These are phyloP conservation scores for Tricholoma terreum DNA, from an alignment of 768 basidiomycete genomes.

Conservation along the genomic window DNA sequence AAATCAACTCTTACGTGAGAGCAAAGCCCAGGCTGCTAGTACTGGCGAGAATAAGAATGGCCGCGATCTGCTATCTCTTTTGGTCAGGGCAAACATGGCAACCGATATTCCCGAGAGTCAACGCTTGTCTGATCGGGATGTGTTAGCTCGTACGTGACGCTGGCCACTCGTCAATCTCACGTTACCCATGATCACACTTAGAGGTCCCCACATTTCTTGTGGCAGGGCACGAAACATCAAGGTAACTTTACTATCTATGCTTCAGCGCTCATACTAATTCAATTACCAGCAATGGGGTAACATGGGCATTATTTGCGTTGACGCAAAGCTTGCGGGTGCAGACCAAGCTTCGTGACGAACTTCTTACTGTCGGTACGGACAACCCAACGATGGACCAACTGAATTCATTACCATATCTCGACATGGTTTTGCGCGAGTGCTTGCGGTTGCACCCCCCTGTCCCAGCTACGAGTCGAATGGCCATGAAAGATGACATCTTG, in stretches of 20 bases:
- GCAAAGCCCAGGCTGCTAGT: conserved; percentile 28
- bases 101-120: conserved; percentile 27
- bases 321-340: conserved; percentile 47
- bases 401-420: conserved; percentile 65
- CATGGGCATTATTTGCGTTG: conserved; percentile 61
- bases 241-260: conserved; percentile 25
- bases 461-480: conserved; percentile 37
- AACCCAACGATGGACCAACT: no score
- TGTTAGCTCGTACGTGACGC: conserved; percentile 11
- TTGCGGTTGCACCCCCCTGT: conserved; percentile 56
- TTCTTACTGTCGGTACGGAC: conserved; percentile 43
- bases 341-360: conserved; percentile 54
- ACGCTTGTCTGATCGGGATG: conserved; percentile 16
- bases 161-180: no score
- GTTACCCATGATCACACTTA: no score
- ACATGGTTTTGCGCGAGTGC: conserved; percentile 57
- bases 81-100: conserved; percentile 52
- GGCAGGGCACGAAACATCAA: conserved; percentile 48
- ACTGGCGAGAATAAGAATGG: conserved; percentile 11
- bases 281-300: conserved; percentile 36
- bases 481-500: conserved; percentile 49
- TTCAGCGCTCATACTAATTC: no score
- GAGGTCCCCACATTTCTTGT: conserved; percentile 49
- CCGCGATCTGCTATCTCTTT: conserved; percentile 48
- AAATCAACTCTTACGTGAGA: conserved; percentile 35